These are phyloP conservation scores for Yarrowia sp. DNA, from an alignment of 805 yeast species.

Conservation along the genomic window DNA sequence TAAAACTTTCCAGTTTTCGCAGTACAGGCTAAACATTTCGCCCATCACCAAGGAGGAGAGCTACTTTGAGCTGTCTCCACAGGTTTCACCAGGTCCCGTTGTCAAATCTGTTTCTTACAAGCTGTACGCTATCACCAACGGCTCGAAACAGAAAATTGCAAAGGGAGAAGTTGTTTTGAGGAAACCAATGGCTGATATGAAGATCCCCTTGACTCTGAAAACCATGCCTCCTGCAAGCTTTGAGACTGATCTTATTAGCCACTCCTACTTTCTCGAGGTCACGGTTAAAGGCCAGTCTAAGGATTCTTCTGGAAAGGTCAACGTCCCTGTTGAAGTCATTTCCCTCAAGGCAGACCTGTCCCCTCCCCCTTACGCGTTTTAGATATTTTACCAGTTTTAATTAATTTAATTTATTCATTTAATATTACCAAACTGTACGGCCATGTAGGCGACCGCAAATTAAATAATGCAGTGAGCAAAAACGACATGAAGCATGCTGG, in stretches of 20 bases:
- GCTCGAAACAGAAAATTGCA: not conserved
- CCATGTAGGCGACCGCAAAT: too few species aligned
- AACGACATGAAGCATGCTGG: not conserved
- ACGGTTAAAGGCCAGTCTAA: not conserved
- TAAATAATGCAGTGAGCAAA: too few species aligned
- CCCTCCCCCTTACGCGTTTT: constrained; percentile 10
- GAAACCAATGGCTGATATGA: not conserved
- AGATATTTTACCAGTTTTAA: not conserved
- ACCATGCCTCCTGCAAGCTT: not conserved
- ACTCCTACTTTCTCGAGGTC: constrained; percentile 2
- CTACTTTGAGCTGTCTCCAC: not conserved
- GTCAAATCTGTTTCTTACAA: constrained; percentile 2
- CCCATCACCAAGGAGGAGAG: not conserved
- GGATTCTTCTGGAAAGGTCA: not conserved
- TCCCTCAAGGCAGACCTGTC: not conserved
- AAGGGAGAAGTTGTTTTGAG: not conserved
- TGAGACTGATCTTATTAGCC: not conserved
- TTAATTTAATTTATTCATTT: not conserved
- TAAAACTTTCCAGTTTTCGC: not conserved
- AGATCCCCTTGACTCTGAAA: not conserved
- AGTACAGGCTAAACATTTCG: not conserved
- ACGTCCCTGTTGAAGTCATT: not conserved
- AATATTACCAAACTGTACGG: not conserved
- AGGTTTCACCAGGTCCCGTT: not conserved
- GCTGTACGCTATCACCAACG: not conserved